These are phyloP conservation scores for Trifolium pratense DNA, from an alignment of 306 rosid genomes.

Conservation along the genomic window DNA sequence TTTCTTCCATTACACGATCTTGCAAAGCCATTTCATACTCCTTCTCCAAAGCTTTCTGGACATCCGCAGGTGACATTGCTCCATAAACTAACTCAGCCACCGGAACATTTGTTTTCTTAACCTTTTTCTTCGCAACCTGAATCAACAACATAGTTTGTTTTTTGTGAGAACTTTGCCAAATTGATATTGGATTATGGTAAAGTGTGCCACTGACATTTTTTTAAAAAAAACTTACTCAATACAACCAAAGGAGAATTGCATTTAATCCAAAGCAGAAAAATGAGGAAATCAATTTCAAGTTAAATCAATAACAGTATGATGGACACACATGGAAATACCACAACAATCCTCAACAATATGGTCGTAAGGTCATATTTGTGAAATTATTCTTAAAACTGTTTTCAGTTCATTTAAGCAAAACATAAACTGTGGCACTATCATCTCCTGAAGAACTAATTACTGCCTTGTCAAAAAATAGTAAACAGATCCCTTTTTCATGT, in stretches of 20 bases:
- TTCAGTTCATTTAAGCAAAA: background rate
- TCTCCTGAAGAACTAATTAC: background rate
- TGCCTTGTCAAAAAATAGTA: background rate
- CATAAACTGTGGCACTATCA: background rate
- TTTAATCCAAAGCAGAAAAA: background rate
- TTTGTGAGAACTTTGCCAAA: background rate
- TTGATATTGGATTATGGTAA: background rate
- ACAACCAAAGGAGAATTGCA: background rate
- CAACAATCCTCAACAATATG: background rate
- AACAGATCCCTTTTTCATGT: background rate
- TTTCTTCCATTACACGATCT: conserved; percentile 97
- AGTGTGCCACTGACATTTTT: background rate
- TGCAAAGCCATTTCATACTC: conserved; percentile 99
- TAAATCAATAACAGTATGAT: background rate
- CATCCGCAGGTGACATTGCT: conserved; percentile 61
- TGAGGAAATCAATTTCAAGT: background rate
- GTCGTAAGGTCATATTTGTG: background rate
- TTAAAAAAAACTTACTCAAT: background rate
- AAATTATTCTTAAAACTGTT: background rate
- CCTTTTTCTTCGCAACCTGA: conserved; percentile 85
- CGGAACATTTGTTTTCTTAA: conserved; percentile 73
- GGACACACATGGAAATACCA: conserved; percentile 3
- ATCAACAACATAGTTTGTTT: conserved; percentile 39
- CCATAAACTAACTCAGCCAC: conserved; percentile 79
- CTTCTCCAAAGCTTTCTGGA: conserved; percentile 84